Conservation (phyloP, 805 yeast species). For the Clavispora asparagi region DNA sequence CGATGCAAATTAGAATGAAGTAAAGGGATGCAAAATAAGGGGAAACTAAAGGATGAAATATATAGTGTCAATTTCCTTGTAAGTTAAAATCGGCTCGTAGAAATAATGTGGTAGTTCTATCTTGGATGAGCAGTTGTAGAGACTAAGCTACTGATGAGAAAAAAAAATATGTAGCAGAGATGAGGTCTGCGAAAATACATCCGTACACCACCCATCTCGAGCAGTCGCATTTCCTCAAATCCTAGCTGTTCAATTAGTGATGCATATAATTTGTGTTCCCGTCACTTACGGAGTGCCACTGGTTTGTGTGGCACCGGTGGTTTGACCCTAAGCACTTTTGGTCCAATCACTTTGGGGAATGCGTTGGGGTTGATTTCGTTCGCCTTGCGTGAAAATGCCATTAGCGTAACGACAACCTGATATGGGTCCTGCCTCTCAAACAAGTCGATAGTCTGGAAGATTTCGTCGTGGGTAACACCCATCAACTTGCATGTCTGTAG, state of each 20-base stretch:
- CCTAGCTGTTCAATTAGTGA: neutral
- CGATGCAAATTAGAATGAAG: neutral
- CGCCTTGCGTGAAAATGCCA: constrained; percentile 68
- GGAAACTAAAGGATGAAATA: neutral
- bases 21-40: neutral
- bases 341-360: constrained; percentile 34
- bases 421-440: constrained; percentile 73
- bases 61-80: neutral
- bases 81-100: neutral
- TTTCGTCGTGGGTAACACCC: constrained; percentile 77
- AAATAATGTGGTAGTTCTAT: neutral
- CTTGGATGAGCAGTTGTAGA: neutral
- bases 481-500: constrained; percentile 53
- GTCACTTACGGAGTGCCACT: constrained; percentile 1
- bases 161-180: constrained; percentile 3
- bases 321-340: constrained; percentile 40
- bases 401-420: constrained; percentile 67
- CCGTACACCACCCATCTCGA: constrained; percentile 7
- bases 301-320: constrained; percentile 58
- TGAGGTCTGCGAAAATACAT: constrained; percentile 2
- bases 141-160: neutral
- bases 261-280: neutral
- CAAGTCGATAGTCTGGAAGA: constrained; percentile 73
- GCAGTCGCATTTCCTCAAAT: neutral
- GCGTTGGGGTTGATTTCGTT: constrained; percentile 32